A percentile compares a stretch with the other conserved stretches of the same genome.
Evolutionary conservation across 2,329 filamentous ascomycete species (phyloP).

Genomic region (Colletotrichum neosansevieriae): DNA sequence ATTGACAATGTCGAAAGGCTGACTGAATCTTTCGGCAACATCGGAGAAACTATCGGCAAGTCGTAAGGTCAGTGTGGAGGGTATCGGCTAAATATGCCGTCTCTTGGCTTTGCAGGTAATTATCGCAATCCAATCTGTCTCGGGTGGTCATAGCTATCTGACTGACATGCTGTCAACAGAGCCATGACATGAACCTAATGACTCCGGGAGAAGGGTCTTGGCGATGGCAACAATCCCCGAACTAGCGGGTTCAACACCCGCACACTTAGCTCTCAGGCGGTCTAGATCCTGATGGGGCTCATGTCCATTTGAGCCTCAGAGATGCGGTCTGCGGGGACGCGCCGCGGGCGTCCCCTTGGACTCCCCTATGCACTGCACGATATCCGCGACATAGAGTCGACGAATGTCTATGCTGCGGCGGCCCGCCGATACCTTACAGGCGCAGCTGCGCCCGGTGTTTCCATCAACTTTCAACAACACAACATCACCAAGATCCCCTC

Average conservation of each 20-base stretch:
- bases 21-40: not conserved
- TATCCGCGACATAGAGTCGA: constrained; percentile 1
- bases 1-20: constrained; percentile 9
- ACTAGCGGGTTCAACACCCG: not conserved
- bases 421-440: constrained; percentile 1
- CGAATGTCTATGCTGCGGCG: not conserved
- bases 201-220: not conserved
- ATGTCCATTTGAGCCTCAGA: not conserved
- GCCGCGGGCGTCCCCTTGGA: not conserved
- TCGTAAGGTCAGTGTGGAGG: not conserved
- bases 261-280: not conserved
- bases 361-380: constrained; percentile 11
- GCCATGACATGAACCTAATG: not conserved
- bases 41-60: not conserved
- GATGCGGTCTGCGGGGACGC: constrained; percentile 12
- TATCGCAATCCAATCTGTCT: not conserved
- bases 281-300: not conserved
- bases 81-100: constrained; percentile 6
- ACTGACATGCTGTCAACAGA: constrained; percentile 4
- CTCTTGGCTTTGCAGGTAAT: not conserved
- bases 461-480: not conserved
- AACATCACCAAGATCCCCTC: not conserved
- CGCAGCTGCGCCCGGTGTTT: constrained; percentile 16
- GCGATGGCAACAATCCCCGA: not conserved
- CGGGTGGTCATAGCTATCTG: not conserved